Conservation (phyloP, 352 stramenopile species). For the Globisporangium cederbergense region DNA sequence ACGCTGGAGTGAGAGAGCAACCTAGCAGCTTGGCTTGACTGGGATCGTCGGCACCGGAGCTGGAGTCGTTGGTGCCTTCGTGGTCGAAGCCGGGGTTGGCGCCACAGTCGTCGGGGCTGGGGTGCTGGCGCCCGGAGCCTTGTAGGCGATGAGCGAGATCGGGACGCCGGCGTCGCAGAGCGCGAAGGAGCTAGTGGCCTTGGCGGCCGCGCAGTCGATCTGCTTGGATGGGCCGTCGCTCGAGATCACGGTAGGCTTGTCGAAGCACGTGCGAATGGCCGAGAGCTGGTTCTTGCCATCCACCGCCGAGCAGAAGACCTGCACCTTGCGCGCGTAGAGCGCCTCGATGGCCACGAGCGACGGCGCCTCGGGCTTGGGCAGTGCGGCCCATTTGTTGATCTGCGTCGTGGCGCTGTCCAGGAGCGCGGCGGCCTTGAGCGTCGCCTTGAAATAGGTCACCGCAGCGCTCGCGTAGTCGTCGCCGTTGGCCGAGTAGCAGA, state of each 20-base stretch:
- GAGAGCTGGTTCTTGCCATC: conserved; percentile 23
- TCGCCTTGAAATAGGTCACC: conserved; percentile 19
- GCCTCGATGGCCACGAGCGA: conserved; percentile 12
- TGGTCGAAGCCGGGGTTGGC: conserved; percentile 1
- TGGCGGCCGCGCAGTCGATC: conserved; percentile 62
- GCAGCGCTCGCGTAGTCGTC: conserved; percentile 15
- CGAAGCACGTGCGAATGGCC: conserved; percentile 21
- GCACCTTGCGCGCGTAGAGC: conserved; percentile 18
- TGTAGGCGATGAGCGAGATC: conserved; percentile 45
- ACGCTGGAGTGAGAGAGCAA: conserved; percentile 47
- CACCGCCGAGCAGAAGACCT: conserved; percentile 21
- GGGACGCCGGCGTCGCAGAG: conserved; percentile 39
- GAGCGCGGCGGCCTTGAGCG: conserved; percentile 13
- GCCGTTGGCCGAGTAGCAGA: conserved; percentile 63
- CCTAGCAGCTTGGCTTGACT: conserved; percentile 21
- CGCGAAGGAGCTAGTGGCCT: conserved; percentile 46
- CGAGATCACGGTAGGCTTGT: conserved; percentile 29
- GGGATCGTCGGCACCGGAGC: neutral
- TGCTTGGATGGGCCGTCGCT: conserved; percentile 37
- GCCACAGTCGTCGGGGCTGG: neutral
- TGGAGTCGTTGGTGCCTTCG: neutral
- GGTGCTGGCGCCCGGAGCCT: conserved; percentile 18
- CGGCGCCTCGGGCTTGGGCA: conserved; percentile 3
- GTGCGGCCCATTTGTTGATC: conserved; percentile 18
- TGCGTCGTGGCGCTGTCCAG: conserved; percentile 13